Percentiles rank a stretch among this genome's conserved stretches.
phyloP scores from a whole-genome alignment of 2,329 filamentous ascomycete genomes.

The Pseudofabraea citricarpa region DNA sequence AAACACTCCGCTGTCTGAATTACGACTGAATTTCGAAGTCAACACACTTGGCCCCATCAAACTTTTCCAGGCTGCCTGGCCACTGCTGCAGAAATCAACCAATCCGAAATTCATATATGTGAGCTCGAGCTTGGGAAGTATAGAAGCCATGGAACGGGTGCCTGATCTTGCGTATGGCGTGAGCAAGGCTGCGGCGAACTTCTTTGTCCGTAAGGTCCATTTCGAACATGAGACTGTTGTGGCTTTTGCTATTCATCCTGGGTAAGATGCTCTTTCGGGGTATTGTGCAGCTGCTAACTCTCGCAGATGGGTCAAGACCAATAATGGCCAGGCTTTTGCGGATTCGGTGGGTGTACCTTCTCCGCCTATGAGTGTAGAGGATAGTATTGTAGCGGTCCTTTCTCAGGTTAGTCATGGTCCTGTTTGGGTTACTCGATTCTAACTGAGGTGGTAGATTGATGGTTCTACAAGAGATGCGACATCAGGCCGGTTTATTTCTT shows the following conservation, averaged over 20 bases:
- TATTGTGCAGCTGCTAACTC: not conserved
- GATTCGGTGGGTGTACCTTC: conserved; percentile 24
- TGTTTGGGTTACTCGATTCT: no score
- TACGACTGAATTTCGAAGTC: conserved; percentile 33
- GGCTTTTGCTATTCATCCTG: conserved; percentile 26
- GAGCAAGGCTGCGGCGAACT: conserved; percentile 36
- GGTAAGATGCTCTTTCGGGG: conserved; percentile 10
- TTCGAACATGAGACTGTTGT: conserved; percentile 31
- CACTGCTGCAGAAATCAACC: conserved; percentile 31
- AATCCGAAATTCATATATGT: conserved; percentile 34
- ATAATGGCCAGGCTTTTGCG: conserved; percentile 35
- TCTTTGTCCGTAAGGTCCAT: conserved; percentile 30
- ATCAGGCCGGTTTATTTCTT: not conserved
- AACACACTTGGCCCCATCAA: conserved; percentile 40
- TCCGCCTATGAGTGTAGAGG: conserved; percentile 31
- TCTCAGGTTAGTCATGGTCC: conserved; percentile 23
- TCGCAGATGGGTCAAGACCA: conserved; percentile 33
- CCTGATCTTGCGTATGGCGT: conserved; percentile 35
- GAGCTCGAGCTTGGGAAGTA: conserved; percentile 22
- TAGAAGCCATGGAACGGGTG: conserved; percentile 11
- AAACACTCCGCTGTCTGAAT: conserved; percentile 28
- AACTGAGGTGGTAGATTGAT: not conserved
- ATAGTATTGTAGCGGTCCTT: conserved; percentile 28
- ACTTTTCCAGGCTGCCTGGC: conserved; percentile 38
- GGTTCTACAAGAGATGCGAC: not conserved